phyloP scores from a whole-genome alignment of 192 early-diverging fungal species.

The Gamsiella multidivaricata region DNA sequence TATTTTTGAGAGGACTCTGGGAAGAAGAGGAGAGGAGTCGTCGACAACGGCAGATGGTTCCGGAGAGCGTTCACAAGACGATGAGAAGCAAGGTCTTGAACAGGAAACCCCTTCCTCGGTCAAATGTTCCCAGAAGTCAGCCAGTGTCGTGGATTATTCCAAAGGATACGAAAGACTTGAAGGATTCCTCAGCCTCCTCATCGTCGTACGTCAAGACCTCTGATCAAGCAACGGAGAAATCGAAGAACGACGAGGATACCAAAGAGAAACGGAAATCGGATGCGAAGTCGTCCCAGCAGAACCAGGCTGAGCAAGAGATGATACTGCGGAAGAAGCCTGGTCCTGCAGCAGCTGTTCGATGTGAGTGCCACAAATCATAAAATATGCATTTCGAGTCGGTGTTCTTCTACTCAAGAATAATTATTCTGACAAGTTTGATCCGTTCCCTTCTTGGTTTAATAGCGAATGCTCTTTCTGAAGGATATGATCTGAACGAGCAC shows the following conservation, averaged over 20 bases:
- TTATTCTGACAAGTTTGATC: too few species aligned
- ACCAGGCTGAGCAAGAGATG: conserved; percentile 10
- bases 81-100: conserved; percentile 44
- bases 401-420: too few species aligned
- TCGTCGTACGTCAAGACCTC: background rate
- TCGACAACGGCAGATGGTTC: conserved; percentile 38
- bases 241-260: background rate
- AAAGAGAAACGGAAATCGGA: background rate
- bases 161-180: background rate
- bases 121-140: background rate
- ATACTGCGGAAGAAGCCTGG: conserved; percentile 18
- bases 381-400: too few species aligned
- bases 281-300: background rate
- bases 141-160: background rate
- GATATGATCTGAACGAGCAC: conserved; percentile 37
- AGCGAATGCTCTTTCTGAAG: conserved; percentile 47
- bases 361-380: conserved; percentile 14
- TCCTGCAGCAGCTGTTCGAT: conserved; percentile 8
- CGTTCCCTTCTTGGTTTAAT: background rate
- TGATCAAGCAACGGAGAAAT: background rate
- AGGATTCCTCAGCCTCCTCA: background rate
- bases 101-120: conserved; percentile 30
- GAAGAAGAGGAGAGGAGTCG: conserved; percentile 41
- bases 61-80: conserved; percentile 34
- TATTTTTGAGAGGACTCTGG: conserved; percentile 40